Percentiles rank a stretch among this genome's conserved stretches.
Conservation (phyloP, 805 yeast genomes). For the Kodamaea lidongshanica region DNA sequence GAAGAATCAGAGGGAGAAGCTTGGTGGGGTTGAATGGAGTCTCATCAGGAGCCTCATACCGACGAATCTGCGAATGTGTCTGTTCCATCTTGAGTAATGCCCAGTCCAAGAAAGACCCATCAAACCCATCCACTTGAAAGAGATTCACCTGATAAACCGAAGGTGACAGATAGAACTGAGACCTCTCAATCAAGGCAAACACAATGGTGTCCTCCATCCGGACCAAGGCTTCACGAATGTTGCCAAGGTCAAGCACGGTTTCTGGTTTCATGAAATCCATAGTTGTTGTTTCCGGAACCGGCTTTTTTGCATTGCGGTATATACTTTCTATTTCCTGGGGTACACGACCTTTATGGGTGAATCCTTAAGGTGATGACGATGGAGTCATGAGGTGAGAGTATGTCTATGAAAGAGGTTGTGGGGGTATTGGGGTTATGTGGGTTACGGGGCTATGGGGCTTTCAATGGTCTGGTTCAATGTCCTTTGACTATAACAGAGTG, state of each 20-base stretch:
- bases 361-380: no score
- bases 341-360: no score
- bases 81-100: conserved; percentile 67
- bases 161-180: conserved; percentile 74
- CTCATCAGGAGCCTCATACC: conserved; percentile 94
- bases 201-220: conserved; percentile 96
- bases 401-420: no score
- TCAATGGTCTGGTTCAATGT: no score
- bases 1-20: conserved; percentile 66
- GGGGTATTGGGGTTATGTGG: no score
- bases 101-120: conserved; percentile 87
- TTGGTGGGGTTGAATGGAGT: conserved; percentile 76
- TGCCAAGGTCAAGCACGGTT: conserved; percentile 69
- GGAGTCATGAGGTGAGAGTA: no score
- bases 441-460: no score
- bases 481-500: no score
- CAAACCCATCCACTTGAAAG: conserved; percentile 54
- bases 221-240: conserved; percentile 78
- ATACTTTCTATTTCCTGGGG: background rate
- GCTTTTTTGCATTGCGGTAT: background rate
- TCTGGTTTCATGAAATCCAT: conserved; percentile 87
- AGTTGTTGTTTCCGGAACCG: no score
- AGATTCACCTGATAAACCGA: conserved; percentile 61
- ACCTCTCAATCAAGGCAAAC: conserved; percentile 86
- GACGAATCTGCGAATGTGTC: conserved; percentile 62